Evolutionary conservation across 257 asterid genomes (phyloP).

Genomic region (Scutellaria galericulata): DNA sequence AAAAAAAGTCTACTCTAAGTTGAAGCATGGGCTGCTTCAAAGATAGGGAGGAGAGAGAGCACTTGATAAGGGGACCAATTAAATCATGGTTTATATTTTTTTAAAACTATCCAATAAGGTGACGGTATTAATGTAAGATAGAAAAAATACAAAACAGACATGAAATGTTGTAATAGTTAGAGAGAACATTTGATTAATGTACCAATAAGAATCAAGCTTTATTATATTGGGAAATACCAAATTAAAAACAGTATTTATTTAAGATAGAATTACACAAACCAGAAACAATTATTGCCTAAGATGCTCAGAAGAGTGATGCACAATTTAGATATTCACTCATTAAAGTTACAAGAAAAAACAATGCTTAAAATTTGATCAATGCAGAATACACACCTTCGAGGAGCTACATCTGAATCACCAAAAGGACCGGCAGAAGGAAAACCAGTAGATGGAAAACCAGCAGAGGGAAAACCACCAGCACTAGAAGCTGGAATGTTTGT

Average conservation of each 20-base stretch:
- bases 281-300: background rate
- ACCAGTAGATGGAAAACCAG: slow-evolving; percentile 34
- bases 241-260: background rate
- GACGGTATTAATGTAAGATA: no score
- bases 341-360: background rate
- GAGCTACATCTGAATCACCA: slow-evolving; percentile 39
- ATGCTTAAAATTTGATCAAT: background rate
- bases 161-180: no score
- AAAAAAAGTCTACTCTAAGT: background rate
- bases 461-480: slow-evolving; percentile 39
- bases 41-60: background rate
- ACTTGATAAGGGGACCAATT: background rate
- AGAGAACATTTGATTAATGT: no score
- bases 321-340: background rate
- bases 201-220: no score
- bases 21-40: background rate
- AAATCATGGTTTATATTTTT: background rate
- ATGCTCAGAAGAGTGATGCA: slow-evolving; percentile 2
- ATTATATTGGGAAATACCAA: no score
- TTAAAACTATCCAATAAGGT: no score
- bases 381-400: slow-evolving; percentile 51
- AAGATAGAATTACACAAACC: background rate
- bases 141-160: no score
- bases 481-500: slow-evolving; percentile 45
- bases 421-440: slow-evolving; percentile 46